Evolutionary conservation across 106 monocot species (phyloP), one percentile per base, ranked within the genome.

Genomic region (Dendrobium chrysotoxum): DNA sequence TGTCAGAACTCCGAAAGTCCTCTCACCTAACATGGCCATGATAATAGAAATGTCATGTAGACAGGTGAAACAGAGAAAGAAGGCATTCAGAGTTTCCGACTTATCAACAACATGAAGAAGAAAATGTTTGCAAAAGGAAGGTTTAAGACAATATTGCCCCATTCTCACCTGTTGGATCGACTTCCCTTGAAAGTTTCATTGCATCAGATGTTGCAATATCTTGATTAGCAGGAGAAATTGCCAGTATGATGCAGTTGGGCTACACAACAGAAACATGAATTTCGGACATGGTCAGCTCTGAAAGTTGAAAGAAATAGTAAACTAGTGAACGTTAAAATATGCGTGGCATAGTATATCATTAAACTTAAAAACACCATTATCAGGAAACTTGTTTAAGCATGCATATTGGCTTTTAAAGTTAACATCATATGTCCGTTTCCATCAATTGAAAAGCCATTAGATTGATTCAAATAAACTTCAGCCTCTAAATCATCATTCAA

Each of bases 171-270:
- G 90, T 30, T 15, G 93, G 90, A 84, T 93, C 93, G 75, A 93
- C 93, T 87, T 93, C 93, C 67, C 90, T 90, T 50, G 93, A 80
- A 75, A 93, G 81, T 76, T 90, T 93, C 41, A 93, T 93, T 72
- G 93, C 93, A 87, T 93, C 93, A 78, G 93, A 93, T 13, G 93
- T 93, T 77, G 93, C 93, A 78, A 93, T 93, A 80, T 93, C 93
- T 87, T 93, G 93, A 85, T 93, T 93, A n/a, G 93, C 93, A 70
- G 93, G 93, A 78, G 93, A 93, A 78, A 93, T 93, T 40, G 93
- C 93, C 61, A 93, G 75, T 70, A 93, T 93, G 77, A 93, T 85
- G 72, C 86, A 87, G 64, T 93, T 90, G 38, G 93, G 93, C 93
- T 93, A 40, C 81, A 86, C 45, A 76, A 81, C 39, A 65, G 21